phyloP scores from a whole-genome alignment of 352 stramenopile species.

The Pythium biforme region DNA sequence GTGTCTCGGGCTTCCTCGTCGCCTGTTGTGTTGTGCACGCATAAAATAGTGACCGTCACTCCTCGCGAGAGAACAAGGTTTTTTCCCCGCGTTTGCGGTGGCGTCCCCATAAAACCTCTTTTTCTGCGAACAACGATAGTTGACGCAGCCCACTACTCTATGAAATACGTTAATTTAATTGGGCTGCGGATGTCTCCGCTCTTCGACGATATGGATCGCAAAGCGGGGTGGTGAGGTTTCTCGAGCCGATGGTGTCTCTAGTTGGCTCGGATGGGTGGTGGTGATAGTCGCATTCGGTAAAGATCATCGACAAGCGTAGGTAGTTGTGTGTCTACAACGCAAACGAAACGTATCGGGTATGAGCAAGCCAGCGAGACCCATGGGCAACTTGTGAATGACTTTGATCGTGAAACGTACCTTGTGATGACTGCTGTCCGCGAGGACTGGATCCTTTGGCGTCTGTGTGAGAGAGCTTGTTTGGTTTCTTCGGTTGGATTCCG shows the following conservation, averaged over 20 bases:
- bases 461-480: not conserved
- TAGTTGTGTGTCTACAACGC: not conserved
- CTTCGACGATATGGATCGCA: too few relatives aligned
- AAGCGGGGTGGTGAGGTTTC: not conserved
- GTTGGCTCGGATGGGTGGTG: constrained; percentile 12
- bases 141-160: not conserved
- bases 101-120: constrained; percentile 18
- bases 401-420: not conserved
- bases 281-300: not conserved
- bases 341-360: not conserved
- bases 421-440: not conserved
- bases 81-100: not conserved
- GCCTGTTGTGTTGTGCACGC: constrained; percentile 19
- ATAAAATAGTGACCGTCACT: constrained; percentile 26
- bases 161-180: constrained; percentile 13
- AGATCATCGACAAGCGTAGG: not conserved
- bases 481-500: not conserved
- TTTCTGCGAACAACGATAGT: constrained; percentile 10
- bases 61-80: constrained; percentile 11
- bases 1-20: constrained; percentile 25
- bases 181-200: not conserved
- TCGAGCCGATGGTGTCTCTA: constrained; percentile 6
- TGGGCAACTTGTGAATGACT: not conserved
- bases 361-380: not conserved
- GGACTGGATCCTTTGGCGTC: not conserved